Base-by-base conservation (phyloP, 768 basidiomycete species). In the Gyrodon lividus region DNA sequence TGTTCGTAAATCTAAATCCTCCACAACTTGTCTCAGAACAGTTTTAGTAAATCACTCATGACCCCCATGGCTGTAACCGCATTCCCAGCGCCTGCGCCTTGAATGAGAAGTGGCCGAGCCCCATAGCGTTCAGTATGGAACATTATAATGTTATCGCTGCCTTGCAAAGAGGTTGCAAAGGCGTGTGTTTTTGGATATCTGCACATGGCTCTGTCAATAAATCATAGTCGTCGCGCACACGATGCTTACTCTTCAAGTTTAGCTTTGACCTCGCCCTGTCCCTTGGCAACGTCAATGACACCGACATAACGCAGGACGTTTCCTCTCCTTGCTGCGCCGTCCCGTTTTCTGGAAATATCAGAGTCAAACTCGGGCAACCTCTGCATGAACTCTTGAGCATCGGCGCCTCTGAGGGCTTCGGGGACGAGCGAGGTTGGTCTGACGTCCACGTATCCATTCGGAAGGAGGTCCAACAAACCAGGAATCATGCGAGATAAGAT, bases 51-150 rank as follows among this genome's bases (percentile, higher is more conserved):
- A 65, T 98, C 96, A 42, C 89, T 85, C 58, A 96, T 77, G 14
- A 98, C 94, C 7, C 97, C 97, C 92, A 98, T 98, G 0, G 97
- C 97, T 28, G 97, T 99, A 13, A 98, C 96, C 22, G 89, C 93
- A 1, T 93, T 93, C n/a, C 97, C 97, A 0, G 97, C 97, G 3
- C 97, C 97, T 1, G 95, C 87, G 44, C 97, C 97, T 63, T 98
- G 96, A 30, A 99, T 79, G 54, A 98, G 91, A 50, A 99, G 74
- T 1, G 97, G 96, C 37, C 93, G 74, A 7, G 86, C 80, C 3
- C 87, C 84, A 65, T 99, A 99, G 37, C 97, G 78, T 63, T 89
- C 85, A 0, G 96, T 98, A 66, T 92, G 89, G 81, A 98, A 98
- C 77, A 97, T 90, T 67, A 99, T 82, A 65, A 99, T 98, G 68